Evolutionary conservation across 2,329 filamentous ascomycete genomes (phyloP), one percentile per base, ranked within the genome.

Genomic region (Aspergillus sp.): DNA sequence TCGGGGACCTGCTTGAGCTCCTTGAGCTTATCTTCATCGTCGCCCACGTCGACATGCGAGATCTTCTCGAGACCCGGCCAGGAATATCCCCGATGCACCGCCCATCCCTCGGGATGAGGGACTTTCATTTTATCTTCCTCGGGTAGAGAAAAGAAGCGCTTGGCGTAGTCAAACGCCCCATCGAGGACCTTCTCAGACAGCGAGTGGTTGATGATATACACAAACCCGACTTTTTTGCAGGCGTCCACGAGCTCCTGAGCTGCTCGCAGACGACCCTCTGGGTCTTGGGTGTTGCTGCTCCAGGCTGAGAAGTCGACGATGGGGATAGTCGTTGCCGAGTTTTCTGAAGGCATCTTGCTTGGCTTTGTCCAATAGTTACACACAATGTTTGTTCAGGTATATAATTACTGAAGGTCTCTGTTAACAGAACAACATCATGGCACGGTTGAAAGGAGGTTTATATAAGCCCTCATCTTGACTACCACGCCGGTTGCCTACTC

Each of bases 41-140:
- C 61, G 29, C 55, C 64, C 2, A 67, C 69, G 35, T 60, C 68
- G 5, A 67, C 67, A 52, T 74, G 72, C 7, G 73, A 73, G 4
- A 76, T 74, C 52, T 78, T 78, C 58, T 79, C 76, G 43, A 76
- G 53, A 0, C 76, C 76, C 0, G 74, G 74, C 68, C 73, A 75
- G 1, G 74, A 78, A 54, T 79, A 79, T n/a, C 77, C 77, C 42
- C 76, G 68, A 56, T 79, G 74, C 2, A 76, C 67, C 7, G 61
- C 65, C 49, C 70, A 72, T 6, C 74, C 75, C 7, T 68, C 62
- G 3, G 74, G 73, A 58, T 76, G 73, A 3, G 72, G 72, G 1
- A 73, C 74, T 45, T 69, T 67, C 63, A 73, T 69, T 52, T 77
- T 77, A 42, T 71, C 64, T 39, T 71, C 67, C 9, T 58, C 57